phyloP scores from a whole-genome alignment of 2,329 filamentous ascomycete genomes.

The Microcyclospora pomicola region DNA sequence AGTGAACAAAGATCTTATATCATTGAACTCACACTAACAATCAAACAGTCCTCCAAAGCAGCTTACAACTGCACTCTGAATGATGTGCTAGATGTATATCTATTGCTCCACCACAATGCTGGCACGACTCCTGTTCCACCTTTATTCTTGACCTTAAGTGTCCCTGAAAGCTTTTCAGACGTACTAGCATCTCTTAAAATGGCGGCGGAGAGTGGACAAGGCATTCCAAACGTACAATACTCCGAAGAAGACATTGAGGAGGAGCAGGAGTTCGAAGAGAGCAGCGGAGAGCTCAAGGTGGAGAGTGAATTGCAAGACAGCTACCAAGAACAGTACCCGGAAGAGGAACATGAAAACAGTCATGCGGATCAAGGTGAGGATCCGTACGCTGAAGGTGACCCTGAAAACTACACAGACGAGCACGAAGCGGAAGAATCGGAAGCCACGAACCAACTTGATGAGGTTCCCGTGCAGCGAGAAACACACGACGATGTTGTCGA shows the following conservation, averaged over 20 bases:
- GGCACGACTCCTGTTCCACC: slow-evolving; percentile 40
- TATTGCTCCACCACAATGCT: slow-evolving; percentile 46
- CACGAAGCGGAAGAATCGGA: slow-evolving; percentile 4
- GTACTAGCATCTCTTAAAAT: slow-evolving; percentile 39
- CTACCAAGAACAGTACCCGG: slow-evolving; percentile 1
- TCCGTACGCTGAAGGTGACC: slow-evolving; percentile 6
- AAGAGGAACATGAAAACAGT: slow-evolving; percentile 3
- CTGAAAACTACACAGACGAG: slow-evolving; percentile 5
- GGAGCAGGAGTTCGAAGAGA: neutral
- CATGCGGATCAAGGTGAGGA: slow-evolving; percentile 3
- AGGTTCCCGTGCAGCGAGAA: neutral
- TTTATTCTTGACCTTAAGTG: slow-evolving; percentile 40
- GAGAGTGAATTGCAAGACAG: slow-evolving; percentile 1
- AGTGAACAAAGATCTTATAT: slow-evolving; percentile 14
- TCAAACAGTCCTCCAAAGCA: slow-evolving; percentile 34
- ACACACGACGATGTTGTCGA: slow-evolving; percentile 6
- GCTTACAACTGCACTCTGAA: slow-evolving; percentile 38
- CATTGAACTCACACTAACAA: slow-evolving; percentile 4
- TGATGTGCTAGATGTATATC: slow-evolving; percentile 46
- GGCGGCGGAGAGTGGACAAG: slow-evolving; percentile 43
- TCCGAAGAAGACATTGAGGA: slow-evolving; percentile 4
- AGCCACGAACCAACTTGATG: neutral
- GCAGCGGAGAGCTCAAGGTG: neutral
- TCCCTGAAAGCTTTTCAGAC: slow-evolving; percentile 39
- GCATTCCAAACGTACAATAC: slow-evolving; percentile 29